Conservation (phyloP, 306 rosid genomes). For the Biancaea sappan region DNA sequence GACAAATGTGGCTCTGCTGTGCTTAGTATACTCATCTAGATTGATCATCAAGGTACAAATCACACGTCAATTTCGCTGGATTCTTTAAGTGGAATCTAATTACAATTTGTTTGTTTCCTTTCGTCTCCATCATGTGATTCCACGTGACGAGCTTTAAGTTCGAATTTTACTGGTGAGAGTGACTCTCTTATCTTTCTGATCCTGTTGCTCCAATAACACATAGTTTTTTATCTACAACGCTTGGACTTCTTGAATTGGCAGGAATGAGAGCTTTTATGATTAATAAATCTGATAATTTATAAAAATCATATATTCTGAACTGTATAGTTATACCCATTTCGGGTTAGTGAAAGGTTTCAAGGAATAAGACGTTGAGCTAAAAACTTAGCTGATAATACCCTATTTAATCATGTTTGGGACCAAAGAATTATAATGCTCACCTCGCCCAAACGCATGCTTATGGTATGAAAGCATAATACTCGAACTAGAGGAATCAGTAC, state of each 20-base stretch:
- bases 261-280: not conserved
- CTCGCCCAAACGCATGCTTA: slow-evolving; percentile 91
- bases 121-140: not conserved
- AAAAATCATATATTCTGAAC: slow-evolving; percentile 5
- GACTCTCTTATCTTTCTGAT: not conserved
- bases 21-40: not conserved
- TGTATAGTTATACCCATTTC: slow-evolving; percentile 39
- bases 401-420: slow-evolving; percentile 56
- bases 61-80: slow-evolving; percentile 23
- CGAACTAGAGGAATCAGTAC: slow-evolving; percentile 39
- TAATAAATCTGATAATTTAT: not conserved
- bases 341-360: slow-evolving; percentile 33
- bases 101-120: slow-evolving; percentile 17
- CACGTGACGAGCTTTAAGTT: slow-evolving; percentile 1
- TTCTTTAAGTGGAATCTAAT: slow-evolving; percentile 22
- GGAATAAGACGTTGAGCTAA: slow-evolving; percentile 34
- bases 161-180: slow-evolving; percentile 17
- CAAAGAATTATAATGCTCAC: slow-evolving; percentile 92
- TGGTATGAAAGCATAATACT: slow-evolving; percentile 85
- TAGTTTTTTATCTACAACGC: not conserved
- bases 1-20: not conserved
- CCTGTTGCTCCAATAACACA: not conserved
- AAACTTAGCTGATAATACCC: slow-evolving; percentile 35
- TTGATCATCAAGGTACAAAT: slow-evolving; percentile 28
- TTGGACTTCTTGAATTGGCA: not conserved